A percentile compares a stretch with the other conserved stretches of the same genome.
These are phyloP conservation scores for Elaeis guineensis DNA, from an alignment of 176 grass and related monocot species.

Conservation along the genomic window DNA sequence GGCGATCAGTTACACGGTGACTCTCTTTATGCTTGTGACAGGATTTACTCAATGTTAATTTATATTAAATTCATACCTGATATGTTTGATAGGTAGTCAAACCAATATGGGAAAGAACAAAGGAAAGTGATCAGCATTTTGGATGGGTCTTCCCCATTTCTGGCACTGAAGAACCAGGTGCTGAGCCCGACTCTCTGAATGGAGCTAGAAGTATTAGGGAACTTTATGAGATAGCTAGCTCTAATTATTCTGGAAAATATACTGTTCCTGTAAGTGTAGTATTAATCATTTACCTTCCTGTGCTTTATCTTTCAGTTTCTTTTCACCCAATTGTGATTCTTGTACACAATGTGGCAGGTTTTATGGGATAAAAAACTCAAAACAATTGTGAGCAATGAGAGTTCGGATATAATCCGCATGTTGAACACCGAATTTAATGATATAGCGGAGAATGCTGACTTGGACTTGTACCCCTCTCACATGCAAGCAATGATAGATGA, in stretches of 20 bases:
- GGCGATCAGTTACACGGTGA: slow-evolving; percentile 61
- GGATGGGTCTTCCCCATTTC: slow-evolving; percentile 76
- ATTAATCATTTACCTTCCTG: not conserved
- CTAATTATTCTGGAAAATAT: slow-evolving; percentile 68
- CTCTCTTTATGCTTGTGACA: not conserved
- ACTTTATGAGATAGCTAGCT: slow-evolving; percentile 75
- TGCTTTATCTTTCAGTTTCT: not conserved
- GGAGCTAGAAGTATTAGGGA: slow-evolving; percentile 59
- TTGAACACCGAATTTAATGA: slow-evolving; percentile 77
- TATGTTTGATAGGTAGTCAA: slow-evolving; percentile 41
- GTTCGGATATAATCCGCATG: slow-evolving; percentile 92
- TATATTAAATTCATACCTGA: not conserved
- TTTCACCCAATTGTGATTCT: not conserved
- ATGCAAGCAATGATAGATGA: slow-evolving; percentile 44
- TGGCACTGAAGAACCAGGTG: slow-evolving; percentile 53
- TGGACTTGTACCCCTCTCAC: slow-evolving; percentile 68
- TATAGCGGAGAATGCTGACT: slow-evolving; percentile 43
- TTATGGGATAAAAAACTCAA: slow-evolving; percentile 90
- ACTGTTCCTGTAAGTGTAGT: slow-evolving; percentile 62
- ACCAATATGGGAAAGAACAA: slow-evolving; percentile 83
- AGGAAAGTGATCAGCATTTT: slow-evolving; percentile 61
- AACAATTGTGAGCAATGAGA: slow-evolving; percentile 95
- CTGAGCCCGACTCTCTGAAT: slow-evolving; percentile 56
- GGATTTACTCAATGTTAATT: too few relatives aligned
- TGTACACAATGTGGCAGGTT: slow-evolving; percentile 30